Conservation (phyloP, 1,139 yeast species). For the Zhuliangozyma blackwelliae region DNA sequence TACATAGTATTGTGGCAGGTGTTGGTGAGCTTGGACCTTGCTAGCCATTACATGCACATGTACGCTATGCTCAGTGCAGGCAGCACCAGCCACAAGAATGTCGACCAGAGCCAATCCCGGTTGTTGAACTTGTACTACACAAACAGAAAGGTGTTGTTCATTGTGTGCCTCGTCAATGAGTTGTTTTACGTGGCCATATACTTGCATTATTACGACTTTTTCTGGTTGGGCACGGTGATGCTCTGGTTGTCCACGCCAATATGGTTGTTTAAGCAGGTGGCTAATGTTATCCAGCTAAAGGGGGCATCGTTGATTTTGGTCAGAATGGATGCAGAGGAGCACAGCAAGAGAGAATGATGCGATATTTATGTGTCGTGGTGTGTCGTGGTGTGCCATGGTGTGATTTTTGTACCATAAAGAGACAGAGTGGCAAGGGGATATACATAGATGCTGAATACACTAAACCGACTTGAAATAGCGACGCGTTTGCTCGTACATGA, state of each 20-base stretch:
- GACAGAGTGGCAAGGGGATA: no score
- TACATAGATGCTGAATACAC: no score
- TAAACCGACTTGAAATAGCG: no score
- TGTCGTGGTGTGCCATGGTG: no score
- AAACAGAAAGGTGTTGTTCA: constrained; percentile 74
- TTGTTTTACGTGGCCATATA: constrained; percentile 87
- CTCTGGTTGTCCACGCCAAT: constrained; percentile 71
- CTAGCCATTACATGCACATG: constrained; percentile 98
- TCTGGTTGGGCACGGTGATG: constrained; percentile 66
- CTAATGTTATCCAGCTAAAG: constrained; percentile 83
- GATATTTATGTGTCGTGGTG: no score
- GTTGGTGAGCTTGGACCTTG: constrained; percentile 80
- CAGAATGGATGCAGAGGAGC: constrained; percentile 67
- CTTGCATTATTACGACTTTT: constrained; percentile 61
- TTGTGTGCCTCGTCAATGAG: constrained; percentile 91
- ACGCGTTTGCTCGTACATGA: no score
- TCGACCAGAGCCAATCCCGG: constrained; percentile 66
- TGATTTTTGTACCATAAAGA: no score
- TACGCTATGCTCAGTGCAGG: constrained; percentile 86
- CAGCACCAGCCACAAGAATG: constrained; percentile 77
- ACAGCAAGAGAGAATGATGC: constrained; percentile 1
- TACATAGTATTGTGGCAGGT: constrained; percentile 73
- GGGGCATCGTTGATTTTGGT: constrained; percentile 85
- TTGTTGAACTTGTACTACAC: constrained; percentile 83
- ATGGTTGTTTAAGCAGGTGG: constrained; percentile 87